Percentiles rank a stretch among this genome's conserved stretches.
phyloP scores from a whole-genome alignment of 1,284 basidiomycete species.

The Earliella scabrosa region DNA sequence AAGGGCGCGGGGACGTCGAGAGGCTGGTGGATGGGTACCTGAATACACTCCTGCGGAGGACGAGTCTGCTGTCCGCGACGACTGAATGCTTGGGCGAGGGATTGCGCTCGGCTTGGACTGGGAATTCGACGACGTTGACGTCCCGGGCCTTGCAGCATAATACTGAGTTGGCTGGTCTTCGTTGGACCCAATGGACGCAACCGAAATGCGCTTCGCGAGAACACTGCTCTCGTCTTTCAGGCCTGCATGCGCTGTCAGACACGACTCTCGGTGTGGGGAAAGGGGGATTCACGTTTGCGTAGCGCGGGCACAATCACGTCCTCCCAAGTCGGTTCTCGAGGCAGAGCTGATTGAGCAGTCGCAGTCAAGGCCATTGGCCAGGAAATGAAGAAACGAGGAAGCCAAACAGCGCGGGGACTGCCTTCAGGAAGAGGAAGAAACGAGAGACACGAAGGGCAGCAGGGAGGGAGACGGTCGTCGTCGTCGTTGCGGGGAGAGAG shows the following conservation, averaged over 20 bases:
- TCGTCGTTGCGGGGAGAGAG: conserved; percentile 22
- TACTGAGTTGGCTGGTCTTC: conserved; percentile 37
- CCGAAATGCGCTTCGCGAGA: conserved; percentile 73
- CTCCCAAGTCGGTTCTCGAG: conserved; percentile 65
- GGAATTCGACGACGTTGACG: conserved; percentile 26
- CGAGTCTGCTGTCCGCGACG: conserved; percentile 32
- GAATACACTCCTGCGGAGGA: conserved; percentile 14
- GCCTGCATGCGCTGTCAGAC: conserved; percentile 46
- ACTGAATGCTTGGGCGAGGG: conserved; percentile 50
- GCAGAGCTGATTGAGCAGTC: conserved; percentile 52
- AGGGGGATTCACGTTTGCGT: conserved; percentile 58
- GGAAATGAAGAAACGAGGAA: conserved; percentile 11
- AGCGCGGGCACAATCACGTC: conserved; percentile 73
- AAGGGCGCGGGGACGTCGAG: conserved; percentile 53
- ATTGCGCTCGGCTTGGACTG: conserved; percentile 47
- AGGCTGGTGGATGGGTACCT: conserved; percentile 18
- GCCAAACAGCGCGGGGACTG: conserved; percentile 23
- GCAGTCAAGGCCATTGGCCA: conserved; percentile 42
- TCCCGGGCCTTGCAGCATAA: conserved; percentile 25
- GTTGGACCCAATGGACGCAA: conserved; percentile 64
- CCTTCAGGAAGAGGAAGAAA: conserved; percentile 27
- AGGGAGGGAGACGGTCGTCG: conserved; percentile 20
- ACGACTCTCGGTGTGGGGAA: conserved; percentile 2
- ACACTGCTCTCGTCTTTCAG: conserved; percentile 75
- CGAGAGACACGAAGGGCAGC: conserved; percentile 31